phyloP scores from a whole-genome alignment of 1,284 basidiomycete genomes.

The Rhodofomes roseus region DNA sequence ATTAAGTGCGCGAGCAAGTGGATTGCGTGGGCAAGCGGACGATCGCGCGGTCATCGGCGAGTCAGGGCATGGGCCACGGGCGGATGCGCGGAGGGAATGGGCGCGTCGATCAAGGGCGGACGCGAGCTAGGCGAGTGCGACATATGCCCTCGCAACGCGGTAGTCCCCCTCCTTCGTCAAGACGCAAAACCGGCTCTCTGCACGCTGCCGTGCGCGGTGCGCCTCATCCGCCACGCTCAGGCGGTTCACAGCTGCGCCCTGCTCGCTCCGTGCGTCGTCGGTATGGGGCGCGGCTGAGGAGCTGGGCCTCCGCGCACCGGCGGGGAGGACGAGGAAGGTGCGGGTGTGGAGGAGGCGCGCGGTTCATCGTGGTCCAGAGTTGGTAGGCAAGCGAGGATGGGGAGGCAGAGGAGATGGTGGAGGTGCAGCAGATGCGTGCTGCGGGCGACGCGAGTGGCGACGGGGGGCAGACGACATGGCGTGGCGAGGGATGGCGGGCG shows the following conservation, averaged over 20 bases:
- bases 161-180: constrained; percentile 68
- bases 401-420: constrained; percentile 54
- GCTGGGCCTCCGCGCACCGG: constrained; percentile 23
- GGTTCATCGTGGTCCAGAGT: constrained; percentile 60
- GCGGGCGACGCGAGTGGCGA: no score
- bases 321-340: constrained; percentile 48
- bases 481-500: no score
- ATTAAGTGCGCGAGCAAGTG: no score
- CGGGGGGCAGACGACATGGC: no score
- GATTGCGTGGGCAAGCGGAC: no score
- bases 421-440: no score
- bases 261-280: background rate
- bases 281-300: constrained; percentile 9
- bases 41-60: no score
- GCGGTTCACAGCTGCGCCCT: background rate
- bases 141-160: constrained; percentile 61
- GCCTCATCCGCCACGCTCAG: constrained; percentile 35
- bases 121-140: constrained; percentile 65
- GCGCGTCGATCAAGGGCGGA: no score
- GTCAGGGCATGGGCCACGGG: no score
- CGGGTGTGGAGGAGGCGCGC: constrained; percentile 75
- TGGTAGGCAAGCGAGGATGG: constrained; percentile 56
- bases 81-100: no score
- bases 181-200: constrained; percentile 56
- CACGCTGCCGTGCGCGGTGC: constrained; percentile 46